Evolutionary conservation across 371 early-diverging fungal species (phyloP), one percentile per base, ranked within the genome.

Genomic region (Apophysomyces elegans): DNA sequence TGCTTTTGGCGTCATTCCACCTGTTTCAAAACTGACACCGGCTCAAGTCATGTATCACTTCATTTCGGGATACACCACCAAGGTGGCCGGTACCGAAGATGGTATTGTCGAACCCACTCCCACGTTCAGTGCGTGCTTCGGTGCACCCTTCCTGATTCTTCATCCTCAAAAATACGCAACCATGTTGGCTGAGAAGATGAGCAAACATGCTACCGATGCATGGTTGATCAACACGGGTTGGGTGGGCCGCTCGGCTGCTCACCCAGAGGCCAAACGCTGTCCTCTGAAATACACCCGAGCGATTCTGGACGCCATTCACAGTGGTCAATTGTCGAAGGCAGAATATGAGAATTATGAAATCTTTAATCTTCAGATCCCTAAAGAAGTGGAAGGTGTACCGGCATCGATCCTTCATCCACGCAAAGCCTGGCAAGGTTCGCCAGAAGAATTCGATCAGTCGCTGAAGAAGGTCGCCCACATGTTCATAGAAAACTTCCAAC

Each of bases 151-250:
- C 92, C 80, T 97, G 44, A 95, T 96, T 63, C 93, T 93, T 84
- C 97, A 97, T 83, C 97, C 97, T 37, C 90, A 90, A 69, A 93
- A 92, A 79, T 97, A 97, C 79, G 97, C 97, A 26, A 86, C 88
- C 72, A 97, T 97, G 96, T 84, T 97, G 44, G 96, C 97, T 9
- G 88, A 93, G 46, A 95, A 95, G 87, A 95, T 97, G 88, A 73
- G 86, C 64, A 61, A 92, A 63, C 94, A 97, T 85, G 79, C 85
- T 71, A 91, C 91, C 63, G 80, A 93, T 76, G 97, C 92, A 32
- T 97, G 96, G 96, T 79, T 97, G 70, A 89, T 97, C 85, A 97
- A 97, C 90, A 97, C 97, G 16, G 97, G 98, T 59, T 97, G 98
- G 97, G 92, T 85, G 75, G 96, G 97, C 73, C 96, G 96, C 59